phyloP scores from a whole-genome alignment of 2,329 filamentous ascomycete genomes.

The Westerdykella sp. region DNA sequence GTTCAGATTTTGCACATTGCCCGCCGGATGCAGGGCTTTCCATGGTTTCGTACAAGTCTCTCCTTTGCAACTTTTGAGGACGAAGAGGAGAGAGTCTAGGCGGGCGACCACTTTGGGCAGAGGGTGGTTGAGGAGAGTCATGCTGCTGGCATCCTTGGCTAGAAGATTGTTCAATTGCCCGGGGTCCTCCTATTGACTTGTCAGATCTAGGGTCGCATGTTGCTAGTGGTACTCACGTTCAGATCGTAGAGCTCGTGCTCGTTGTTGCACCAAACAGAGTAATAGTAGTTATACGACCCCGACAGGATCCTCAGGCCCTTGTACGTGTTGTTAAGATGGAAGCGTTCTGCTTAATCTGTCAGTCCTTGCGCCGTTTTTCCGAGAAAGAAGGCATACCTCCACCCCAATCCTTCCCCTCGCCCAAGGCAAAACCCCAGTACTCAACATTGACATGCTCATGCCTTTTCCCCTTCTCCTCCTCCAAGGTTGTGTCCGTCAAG shows the following conservation, averaged over 20 bases:
- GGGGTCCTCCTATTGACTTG: constrained; percentile 21
- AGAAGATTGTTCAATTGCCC: constrained; percentile 33
- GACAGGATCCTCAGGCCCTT: constrained; percentile 54
- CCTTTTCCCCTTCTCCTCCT: constrained; percentile 5
- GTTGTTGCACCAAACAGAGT: constrained; percentile 63
- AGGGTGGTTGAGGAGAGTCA: constrained; percentile 8
- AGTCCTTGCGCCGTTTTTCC: background rate
- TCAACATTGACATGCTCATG: constrained; percentile 38
- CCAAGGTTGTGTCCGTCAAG: constrained; percentile 10
- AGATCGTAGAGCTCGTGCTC: constrained; percentile 63
- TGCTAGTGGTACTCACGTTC: constrained; percentile 37
- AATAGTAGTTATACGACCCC: constrained; percentile 55
- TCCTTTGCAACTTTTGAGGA: constrained; percentile 56
- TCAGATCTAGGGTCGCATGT: background rate
- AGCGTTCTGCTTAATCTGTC: background rate
- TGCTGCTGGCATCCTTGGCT: constrained; percentile 6
- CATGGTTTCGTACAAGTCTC: constrained; percentile 51
- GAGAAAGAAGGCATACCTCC: constrained; percentile 1
- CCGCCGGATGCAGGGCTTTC: constrained; percentile 50
- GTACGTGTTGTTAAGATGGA: constrained; percentile 50
- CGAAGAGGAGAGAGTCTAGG: constrained; percentile 53
- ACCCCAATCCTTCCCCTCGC: constrained; percentile 12
- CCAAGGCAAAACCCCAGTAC: constrained; percentile 1
- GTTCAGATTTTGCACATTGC: constrained; percentile 45
- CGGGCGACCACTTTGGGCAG: constrained; percentile 11